Percentiles rank a stretch among this genome's conserved stretches.
Evolutionary conservation across 164 flowering plant species (phyloP).

Genomic region (Taxillus chinensis): DNA sequence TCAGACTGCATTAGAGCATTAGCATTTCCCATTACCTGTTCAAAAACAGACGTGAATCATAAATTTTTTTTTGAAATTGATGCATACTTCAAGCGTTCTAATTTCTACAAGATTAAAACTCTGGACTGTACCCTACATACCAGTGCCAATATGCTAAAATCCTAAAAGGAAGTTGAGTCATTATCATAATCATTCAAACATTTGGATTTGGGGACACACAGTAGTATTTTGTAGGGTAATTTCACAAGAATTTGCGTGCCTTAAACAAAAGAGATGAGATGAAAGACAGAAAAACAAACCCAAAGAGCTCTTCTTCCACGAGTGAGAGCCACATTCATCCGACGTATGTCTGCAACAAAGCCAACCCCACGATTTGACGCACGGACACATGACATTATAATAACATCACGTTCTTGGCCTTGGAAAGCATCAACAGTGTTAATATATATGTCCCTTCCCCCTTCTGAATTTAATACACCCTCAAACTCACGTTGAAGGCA

Average conservation of each 20-base stretch:
- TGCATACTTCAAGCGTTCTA: no score
- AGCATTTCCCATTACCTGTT: slow-evolving; percentile 95
- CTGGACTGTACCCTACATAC: no score
- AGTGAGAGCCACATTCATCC: slow-evolving; percentile 98
- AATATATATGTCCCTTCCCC: slow-evolving; percentile 83
- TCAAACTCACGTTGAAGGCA: slow-evolving; percentile 85
- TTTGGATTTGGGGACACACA: no score
- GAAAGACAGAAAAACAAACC: slow-evolving; percentile 34
- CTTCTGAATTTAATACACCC: slow-evolving; percentile 68
- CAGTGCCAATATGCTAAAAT: no score
- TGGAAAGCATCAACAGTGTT: slow-evolving; percentile 99
- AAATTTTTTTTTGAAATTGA: background rate
- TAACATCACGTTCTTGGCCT: slow-evolving; percentile 95
- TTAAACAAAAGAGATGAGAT: background rate
- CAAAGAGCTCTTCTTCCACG: slow-evolving; percentile 97
- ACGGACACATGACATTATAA: slow-evolving; percentile 98
- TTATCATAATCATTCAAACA: no score
- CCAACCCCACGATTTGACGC: slow-evolving; percentile 93
- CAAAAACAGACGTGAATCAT: slow-evolving; percentile 1
- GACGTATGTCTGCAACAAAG: slow-evolving; percentile 89
- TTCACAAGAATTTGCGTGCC: background rate
- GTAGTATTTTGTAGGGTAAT: no score
- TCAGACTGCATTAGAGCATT: slow-evolving; percentile 68
- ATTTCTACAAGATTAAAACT: no score
- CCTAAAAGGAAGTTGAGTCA: no score